These are phyloP conservation scores for Dothidotthia symphoricarpi DNA, from an alignment of 2,329 filamentous ascomycete species.

Conservation along the genomic window DNA sequence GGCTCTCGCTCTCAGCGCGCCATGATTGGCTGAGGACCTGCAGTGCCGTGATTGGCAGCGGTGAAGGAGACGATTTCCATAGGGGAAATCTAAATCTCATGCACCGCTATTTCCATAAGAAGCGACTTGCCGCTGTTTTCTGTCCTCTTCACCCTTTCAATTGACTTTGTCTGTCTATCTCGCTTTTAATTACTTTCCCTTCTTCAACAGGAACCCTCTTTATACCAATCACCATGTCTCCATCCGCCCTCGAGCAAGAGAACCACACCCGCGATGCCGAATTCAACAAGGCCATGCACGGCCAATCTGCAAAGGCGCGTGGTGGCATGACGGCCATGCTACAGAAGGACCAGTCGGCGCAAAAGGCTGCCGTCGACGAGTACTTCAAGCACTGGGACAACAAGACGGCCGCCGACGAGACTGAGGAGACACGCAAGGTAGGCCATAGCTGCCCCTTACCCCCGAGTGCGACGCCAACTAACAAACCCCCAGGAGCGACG, in stretches of 20 bases:
- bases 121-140: slow-evolving; percentile 12
- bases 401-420: slow-evolving; percentile 76
- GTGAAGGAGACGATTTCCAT: background rate
- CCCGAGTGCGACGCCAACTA: slow-evolving; percentile 9
- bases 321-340: slow-evolving; percentile 83
- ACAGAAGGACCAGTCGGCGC: slow-evolving; percentile 74
- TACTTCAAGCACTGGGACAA: slow-evolving; percentile 98
- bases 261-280: slow-evolving; percentile 82
- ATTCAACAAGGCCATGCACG: slow-evolving; percentile 89
- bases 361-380: slow-evolving; percentile 80
- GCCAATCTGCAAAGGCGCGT: slow-evolving; percentile 64
- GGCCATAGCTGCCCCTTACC: slow-evolving; percentile 3
- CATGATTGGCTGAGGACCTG: slow-evolving; percentile 15
- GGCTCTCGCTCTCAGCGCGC: slow-evolving; percentile 6
- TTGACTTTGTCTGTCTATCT: slow-evolving; percentile 12
- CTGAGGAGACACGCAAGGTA: slow-evolving; percentile 76
- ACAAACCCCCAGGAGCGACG: slow-evolving; percentile 63
- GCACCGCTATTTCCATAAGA: slow-evolving; percentile 28
- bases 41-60: slow-evolving; percentile 15
- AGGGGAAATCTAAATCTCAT: slow-evolving; percentile 25
- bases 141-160: slow-evolving; percentile 15
- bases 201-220: slow-evolving; percentile 1
- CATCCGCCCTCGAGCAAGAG: slow-evolving; percentile 69
- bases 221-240: slow-evolving; percentile 56
- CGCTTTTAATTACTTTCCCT: slow-evolving; percentile 3